Percentiles rank a stretch among this genome's conserved stretches.
phyloP scores from a whole-genome alignment of 2,329 filamentous ascomycete species.

The Neopestalotiopsis sp. region DNA sequence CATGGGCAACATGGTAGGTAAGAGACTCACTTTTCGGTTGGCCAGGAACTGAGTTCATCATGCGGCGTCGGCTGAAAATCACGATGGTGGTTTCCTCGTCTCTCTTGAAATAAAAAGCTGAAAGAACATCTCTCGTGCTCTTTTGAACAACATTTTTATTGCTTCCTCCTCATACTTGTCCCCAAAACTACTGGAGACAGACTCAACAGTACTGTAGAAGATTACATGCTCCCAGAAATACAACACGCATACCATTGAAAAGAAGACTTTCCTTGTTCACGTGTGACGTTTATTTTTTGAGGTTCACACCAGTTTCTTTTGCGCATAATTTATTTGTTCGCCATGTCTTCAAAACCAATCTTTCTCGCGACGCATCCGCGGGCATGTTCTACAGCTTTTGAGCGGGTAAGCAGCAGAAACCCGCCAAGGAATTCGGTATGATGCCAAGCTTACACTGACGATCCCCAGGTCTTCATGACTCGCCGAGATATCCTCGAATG shows the following conservation, averaged over 20 bases:
- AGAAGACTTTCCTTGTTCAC: constrained; percentile 4
- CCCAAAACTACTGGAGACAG: not conserved
- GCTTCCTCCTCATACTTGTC: not conserved
- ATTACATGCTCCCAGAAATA: not conserved
- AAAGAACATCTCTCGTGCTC: not conserved
- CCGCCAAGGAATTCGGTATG: not conserved
- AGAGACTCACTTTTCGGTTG: constrained; percentile 4
- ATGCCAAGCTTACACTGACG: constrained; percentile 11
- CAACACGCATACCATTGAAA: not conserved
- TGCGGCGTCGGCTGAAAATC: not conserved
- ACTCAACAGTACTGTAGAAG: constrained; percentile 1
- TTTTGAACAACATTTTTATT: not conserved
- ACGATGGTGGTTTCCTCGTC: not conserved
- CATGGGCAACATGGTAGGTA: not conserved
- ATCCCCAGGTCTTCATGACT: constrained; percentile 89
- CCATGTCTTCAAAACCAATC: constrained; percentile 80
- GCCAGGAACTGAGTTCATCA: not conserved
- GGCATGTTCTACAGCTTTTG: constrained; percentile 96
- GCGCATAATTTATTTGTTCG: constrained; percentile 26
- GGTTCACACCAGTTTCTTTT: constrained; percentile 1
- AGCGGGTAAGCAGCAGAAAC: constrained; percentile 67
- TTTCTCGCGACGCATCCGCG: constrained; percentile 94
- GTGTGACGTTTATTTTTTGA: constrained; percentile 18
- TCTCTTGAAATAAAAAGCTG: not conserved
- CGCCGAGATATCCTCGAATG: constrained; percentile 80